phyloP scores from a whole-genome alignment of 768 basidiomycete species.

The Kwoniella europaea region DNA sequence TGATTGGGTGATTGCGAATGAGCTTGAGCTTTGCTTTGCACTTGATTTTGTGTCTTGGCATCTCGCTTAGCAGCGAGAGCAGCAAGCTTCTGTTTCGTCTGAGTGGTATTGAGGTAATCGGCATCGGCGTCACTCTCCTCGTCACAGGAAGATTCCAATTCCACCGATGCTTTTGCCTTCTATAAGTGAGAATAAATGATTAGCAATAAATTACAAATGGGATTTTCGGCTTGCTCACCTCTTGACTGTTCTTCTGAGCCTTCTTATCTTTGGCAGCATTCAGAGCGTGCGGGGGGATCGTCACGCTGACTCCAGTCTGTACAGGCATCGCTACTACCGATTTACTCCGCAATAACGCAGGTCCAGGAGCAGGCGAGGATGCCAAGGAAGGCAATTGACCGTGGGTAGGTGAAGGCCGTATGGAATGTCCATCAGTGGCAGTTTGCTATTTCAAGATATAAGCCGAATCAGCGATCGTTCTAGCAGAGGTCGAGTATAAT shows the following conservation, averaged over 20 bases:
- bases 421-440: constrained; percentile 1
- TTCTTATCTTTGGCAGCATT: constrained; percentile 13
- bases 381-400: constrained; percentile 35
- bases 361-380: constrained; percentile 36
- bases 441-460: constrained; percentile 19
- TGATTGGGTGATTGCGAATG: background rate
- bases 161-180: constrained; percentile 30
- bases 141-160: constrained; percentile 34
- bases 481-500: constrained; percentile 1
- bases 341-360: constrained; percentile 49
- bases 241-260: constrained; percentile 25
- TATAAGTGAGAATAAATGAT: background rate
- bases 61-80: constrained; percentile 43
- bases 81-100: constrained; percentile 41
- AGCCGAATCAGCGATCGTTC: background rate
- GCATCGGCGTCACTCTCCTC: constrained; percentile 41
- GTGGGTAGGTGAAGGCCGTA: constrained; percentile 42
- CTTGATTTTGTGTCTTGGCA: constrained; percentile 20
- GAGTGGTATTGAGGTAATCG: constrained; percentile 43
- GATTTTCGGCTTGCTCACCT: constrained; percentile 8
- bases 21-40: constrained; percentile 1
- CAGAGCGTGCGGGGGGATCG: constrained; percentile 28
- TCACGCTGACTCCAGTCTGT: constrained; percentile 55
- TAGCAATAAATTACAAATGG: background rate
- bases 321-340: constrained; percentile 56